Evolutionary conservation across 495 filamentous ascomycete species (phyloP).

Genomic region (Penicillium subrubescens): DNA sequence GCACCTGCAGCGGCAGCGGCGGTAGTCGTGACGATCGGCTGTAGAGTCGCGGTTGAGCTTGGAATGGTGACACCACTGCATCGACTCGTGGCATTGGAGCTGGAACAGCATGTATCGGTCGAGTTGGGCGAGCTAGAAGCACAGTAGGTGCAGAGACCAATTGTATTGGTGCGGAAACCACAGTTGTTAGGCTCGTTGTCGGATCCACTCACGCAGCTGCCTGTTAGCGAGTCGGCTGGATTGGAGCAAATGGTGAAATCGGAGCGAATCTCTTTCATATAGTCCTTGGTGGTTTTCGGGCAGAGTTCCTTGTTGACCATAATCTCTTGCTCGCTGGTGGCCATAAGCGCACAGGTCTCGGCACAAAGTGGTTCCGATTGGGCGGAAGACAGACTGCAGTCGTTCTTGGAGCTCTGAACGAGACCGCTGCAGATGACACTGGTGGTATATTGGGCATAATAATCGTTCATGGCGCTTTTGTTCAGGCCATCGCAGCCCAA

Average conservation of each 20-base stretch:
- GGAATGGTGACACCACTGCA: slow-evolving; percentile 79
- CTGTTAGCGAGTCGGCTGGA: slow-evolving; percentile 74
- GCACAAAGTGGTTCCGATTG: slow-evolving; percentile 82
- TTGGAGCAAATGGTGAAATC: slow-evolving; percentile 90
- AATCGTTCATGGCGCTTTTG: slow-evolving; percentile 74
- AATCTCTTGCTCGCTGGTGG: slow-evolving; percentile 84
- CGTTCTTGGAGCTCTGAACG: slow-evolving; percentile 82
- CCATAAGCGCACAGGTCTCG: slow-evolving; percentile 80
- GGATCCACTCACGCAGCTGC: slow-evolving; percentile 72
- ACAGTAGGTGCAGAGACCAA: slow-evolving; percentile 88
- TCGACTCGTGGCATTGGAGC: slow-evolving; percentile 67
- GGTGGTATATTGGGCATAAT: slow-evolving; percentile 93
- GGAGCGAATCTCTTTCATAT: slow-evolving; percentile 77
- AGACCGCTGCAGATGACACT: slow-evolving; percentile 94
- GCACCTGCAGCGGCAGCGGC: slow-evolving; percentile 35
- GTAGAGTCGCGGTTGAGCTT: slow-evolving; percentile 63
- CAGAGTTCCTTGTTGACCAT: slow-evolving; percentile 75
- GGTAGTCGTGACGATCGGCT: slow-evolving; percentile 58
- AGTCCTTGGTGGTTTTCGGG: slow-evolving; percentile 59
- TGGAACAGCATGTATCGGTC: slow-evolving; percentile 93
- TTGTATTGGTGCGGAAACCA: slow-evolving; percentile 78
- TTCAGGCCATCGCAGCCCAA: slow-evolving; percentile 82
- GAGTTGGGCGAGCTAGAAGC: slow-evolving; percentile 78
- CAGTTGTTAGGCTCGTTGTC: slow-evolving; percentile 86
- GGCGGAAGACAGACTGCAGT: slow-evolving; percentile 64